These are phyloP conservation scores for Phytophthora pisi DNA, from an alignment of 352 stramenopile genomes.

Conservation along the genomic window DNA sequence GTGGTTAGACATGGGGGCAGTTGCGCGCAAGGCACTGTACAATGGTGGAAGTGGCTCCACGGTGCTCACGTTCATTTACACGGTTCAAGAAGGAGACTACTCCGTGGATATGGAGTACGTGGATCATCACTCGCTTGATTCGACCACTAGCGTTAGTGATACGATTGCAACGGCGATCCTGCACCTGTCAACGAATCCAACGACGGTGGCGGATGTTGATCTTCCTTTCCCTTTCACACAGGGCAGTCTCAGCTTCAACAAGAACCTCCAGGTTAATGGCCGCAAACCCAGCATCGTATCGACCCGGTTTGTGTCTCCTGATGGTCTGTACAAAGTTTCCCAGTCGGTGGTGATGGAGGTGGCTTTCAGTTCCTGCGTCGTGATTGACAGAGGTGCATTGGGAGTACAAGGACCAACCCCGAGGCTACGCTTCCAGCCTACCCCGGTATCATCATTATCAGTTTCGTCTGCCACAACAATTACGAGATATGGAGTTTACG, in stretches of 20 bases:
- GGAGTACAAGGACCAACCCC: conserved; percentile 36
- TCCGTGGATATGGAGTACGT: conserved; percentile 81
- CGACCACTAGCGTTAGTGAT: conserved; percentile 38
- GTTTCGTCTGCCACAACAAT: conserved; percentile 40
- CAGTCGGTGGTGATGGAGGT: conserved; percentile 69
- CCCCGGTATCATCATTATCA: conserved; percentile 32
- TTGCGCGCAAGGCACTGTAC: conserved; percentile 60
- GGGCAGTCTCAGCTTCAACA: conserved; percentile 73
- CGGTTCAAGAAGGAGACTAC: conserved; percentile 74
- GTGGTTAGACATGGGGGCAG: conserved; percentile 68
- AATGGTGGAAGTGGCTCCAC: conserved; percentile 56
- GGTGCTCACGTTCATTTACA: conserved; percentile 66
- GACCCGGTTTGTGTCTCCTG: conserved; percentile 56
- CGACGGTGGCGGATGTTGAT: conserved; percentile 65
- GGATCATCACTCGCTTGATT: conserved; percentile 82
- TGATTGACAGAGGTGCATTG: conserved; percentile 42
- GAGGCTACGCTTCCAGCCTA: conserved; percentile 65
- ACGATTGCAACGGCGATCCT: conserved; percentile 51
- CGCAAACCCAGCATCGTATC: conserved; percentile 64
- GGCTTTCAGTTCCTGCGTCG: conserved; percentile 70
- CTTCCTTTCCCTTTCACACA: conserved; percentile 72
- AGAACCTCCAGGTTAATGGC: conserved; percentile 72
- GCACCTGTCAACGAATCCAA: conserved; percentile 71
- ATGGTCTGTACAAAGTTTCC: conserved; percentile 65
- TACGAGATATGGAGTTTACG: conserved; percentile 62